Evolutionary conservation across 116 monocot genomes (phyloP).

Genomic region (Posidonia oceanica): DNA sequence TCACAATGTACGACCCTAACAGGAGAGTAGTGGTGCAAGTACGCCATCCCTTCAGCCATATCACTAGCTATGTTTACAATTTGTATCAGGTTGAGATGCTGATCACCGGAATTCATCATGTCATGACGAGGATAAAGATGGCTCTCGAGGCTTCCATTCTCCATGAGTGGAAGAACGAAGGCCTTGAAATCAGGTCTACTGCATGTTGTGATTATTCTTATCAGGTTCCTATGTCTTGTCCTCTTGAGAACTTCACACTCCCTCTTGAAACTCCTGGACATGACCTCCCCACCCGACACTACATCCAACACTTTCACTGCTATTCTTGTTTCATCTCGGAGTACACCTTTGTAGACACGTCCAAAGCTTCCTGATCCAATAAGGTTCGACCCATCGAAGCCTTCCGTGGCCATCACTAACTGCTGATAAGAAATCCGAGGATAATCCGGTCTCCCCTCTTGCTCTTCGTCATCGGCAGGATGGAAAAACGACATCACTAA

Average conservation of each 20-base stretch:
- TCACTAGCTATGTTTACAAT: slow-evolving; percentile 56
- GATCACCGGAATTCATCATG: not conserved
- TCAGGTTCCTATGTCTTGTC: slow-evolving; percentile 70
- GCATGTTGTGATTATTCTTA: slow-evolving; percentile 71
- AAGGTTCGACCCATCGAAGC: slow-evolving; percentile 40
- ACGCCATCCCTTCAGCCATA: slow-evolving; percentile 69
- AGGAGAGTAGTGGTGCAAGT: slow-evolving; percentile 79
- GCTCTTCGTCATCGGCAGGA: slow-evolving; percentile 5
- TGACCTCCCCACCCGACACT: slow-evolving; percentile 1
- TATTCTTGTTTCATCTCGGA: slow-evolving; percentile 28
- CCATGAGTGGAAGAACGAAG: slow-evolving; percentile 65
- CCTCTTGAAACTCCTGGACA: slow-evolving; percentile 19
- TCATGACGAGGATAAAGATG: slow-evolving; percentile 23
- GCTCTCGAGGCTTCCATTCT: slow-evolving; percentile 66
- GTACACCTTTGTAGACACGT: slow-evolving; percentile 53
- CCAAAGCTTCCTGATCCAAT: slow-evolving; percentile 73
- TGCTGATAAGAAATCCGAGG: slow-evolving; percentile 58
- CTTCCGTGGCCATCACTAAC: slow-evolving; percentile 53
- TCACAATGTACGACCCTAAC: slow-evolving; percentile 70
- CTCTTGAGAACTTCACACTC: slow-evolving; percentile 69
- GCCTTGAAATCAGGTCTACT: slow-evolving; percentile 71
- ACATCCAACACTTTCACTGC: slow-evolving; percentile 69
- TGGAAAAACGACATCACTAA: not conserved
- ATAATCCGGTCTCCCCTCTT: slow-evolving; percentile 19
- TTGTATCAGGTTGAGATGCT: slow-evolving; percentile 19